Evolutionary conservation across 1,139 yeast species (phyloP).

Genomic region (Chernovozyma aurita): DNA sequence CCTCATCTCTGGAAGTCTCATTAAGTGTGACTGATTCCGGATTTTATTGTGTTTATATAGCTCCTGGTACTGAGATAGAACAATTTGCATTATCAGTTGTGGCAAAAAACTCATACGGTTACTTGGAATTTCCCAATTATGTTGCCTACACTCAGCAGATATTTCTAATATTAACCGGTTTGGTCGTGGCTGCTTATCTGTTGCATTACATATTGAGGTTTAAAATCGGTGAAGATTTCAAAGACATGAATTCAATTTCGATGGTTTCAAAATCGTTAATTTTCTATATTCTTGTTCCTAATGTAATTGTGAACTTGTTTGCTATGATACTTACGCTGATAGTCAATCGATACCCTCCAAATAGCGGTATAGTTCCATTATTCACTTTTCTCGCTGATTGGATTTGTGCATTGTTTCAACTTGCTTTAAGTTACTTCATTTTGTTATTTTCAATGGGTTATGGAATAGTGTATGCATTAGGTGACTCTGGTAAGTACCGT

Average conservation of each 20-base stretch:
- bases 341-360: background rate
- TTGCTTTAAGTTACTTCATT: constrained; percentile 11
- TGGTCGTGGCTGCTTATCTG: constrained; percentile 18
- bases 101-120: constrained; percentile 25
- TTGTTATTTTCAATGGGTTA: constrained; percentile 37
- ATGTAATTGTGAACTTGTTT: constrained; percentile 8
- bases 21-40: constrained; percentile 24
- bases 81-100: constrained; percentile 16
- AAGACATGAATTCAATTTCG: constrained; percentile 29
- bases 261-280: constrained; percentile 30
- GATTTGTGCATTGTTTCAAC: constrained; percentile 3
- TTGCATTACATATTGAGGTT: constrained; percentile 25
- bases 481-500: constrained; percentile 24
- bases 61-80: constrained; percentile 11
- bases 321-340: background rate
- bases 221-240: constrained; percentile 26
- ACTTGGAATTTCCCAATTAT: constrained; percentile 19
- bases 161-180: constrained; percentile 15
- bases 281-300: constrained; percentile 27
- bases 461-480: constrained; percentile 32
- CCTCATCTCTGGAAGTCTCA: background rate
- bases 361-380: background rate
- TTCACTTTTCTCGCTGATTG: background rate
- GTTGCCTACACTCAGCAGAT: constrained; percentile 16
- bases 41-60: constrained; percentile 31